A percentile compares a stretch with the other conserved stretches of the same genome.
These are phyloP conservation scores for Arachis monticola DNA, from an alignment of 331 rosid genomes.

Conservation along the genomic window DNA sequence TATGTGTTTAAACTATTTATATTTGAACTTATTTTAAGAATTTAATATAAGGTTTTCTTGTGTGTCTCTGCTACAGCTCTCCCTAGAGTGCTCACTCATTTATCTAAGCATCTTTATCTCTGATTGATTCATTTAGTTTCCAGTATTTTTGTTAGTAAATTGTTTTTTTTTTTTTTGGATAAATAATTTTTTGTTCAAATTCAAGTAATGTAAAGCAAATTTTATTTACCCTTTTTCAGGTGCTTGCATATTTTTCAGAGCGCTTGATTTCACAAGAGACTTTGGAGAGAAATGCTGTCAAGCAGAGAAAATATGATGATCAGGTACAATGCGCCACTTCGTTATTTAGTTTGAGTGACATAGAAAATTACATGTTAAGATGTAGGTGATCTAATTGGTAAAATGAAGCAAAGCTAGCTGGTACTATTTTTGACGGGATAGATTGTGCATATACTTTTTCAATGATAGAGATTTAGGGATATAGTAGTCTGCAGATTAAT, in stretches of 20 bases:
- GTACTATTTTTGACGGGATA: slow-evolving; percentile 11
- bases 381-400: slow-evolving; percentile 13
- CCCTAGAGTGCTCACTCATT: too few relatives aligned
- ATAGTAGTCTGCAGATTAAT: slow-evolving; percentile 30
- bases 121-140: slow-evolving; percentile 4
- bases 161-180: neutral
- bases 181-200: slow-evolving; percentile 27
- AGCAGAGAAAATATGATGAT: slow-evolving; percentile 62
- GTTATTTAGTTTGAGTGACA: slow-evolving; percentile 26
- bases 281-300: slow-evolving; percentile 71
- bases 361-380: slow-evolving; percentile 9
- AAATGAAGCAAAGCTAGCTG: slow-evolving; percentile 7
- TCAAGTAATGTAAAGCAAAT: slow-evolving; percentile 19
- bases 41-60: too few relatives aligned
- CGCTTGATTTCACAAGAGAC: slow-evolving; percentile 74
- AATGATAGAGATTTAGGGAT: slow-evolving; percentile 24
- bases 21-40: too few relatives aligned
- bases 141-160: neutral
- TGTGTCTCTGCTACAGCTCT: too few relatives aligned
- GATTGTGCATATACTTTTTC: slow-evolving; percentile 1
- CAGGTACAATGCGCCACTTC: slow-evolving; percentile 59
- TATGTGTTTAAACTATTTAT: too few relatives aligned
- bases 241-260: slow-evolving; percentile 69
- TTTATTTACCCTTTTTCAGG: slow-evolving; percentile 59
- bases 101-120: too few relatives aligned